Evolutionary conservation across 1,284 basidiomycete genomes (phyloP).

Genomic region (Cutaneotrichosporon arboriforme): DNA sequence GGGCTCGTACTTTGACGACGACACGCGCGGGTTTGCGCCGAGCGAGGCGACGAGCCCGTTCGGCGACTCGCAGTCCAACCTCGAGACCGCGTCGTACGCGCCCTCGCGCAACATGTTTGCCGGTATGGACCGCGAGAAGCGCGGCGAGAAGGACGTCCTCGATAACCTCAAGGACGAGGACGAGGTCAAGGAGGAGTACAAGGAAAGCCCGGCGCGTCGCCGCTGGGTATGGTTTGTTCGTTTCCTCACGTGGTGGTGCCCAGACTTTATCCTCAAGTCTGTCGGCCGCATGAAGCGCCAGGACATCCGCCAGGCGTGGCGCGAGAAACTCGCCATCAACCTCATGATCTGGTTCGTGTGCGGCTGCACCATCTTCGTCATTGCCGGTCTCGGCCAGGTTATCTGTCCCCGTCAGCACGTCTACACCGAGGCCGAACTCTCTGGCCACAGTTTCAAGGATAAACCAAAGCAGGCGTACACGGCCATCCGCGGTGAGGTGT

Average conservation of each 20-base stretch:
- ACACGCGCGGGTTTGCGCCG: constrained; percentile 54
- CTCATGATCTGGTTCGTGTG: constrained; percentile 95
- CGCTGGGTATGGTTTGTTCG: constrained; percentile 86
- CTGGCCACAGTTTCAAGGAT: constrained; percentile 61
- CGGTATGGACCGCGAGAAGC: constrained; percentile 64
- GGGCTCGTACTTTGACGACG: constrained; percentile 63
- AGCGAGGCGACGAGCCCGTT: constrained; percentile 62
- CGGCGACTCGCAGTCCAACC: constrained; percentile 70
- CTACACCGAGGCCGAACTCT: constrained; percentile 71
- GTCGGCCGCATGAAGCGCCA: constrained; percentile 86
- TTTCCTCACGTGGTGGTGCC: constrained; percentile 89
- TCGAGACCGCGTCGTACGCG: constrained; percentile 84
- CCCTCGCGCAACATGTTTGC: constrained; percentile 94
- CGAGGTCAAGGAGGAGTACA: constrained; percentile 80
- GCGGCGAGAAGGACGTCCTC: constrained; percentile 67
- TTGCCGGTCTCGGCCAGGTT: constrained; percentile 76
- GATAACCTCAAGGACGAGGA: constrained; percentile 73
- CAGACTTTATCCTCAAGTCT: constrained; percentile 63
- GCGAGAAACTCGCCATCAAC: constrained; percentile 95
- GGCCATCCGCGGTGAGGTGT: constrained; percentile 82
- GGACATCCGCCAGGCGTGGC: constrained; percentile 93
- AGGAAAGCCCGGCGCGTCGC: constrained; percentile 69
- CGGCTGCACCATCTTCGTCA: constrained; percentile 81
- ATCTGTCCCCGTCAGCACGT: constrained; percentile 95
- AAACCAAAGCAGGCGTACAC: constrained; percentile 71